Conservation (phyloP, 2,329 filamentous ascomycete genomes). For the Sporothrix pseudoabietina region DNA sequence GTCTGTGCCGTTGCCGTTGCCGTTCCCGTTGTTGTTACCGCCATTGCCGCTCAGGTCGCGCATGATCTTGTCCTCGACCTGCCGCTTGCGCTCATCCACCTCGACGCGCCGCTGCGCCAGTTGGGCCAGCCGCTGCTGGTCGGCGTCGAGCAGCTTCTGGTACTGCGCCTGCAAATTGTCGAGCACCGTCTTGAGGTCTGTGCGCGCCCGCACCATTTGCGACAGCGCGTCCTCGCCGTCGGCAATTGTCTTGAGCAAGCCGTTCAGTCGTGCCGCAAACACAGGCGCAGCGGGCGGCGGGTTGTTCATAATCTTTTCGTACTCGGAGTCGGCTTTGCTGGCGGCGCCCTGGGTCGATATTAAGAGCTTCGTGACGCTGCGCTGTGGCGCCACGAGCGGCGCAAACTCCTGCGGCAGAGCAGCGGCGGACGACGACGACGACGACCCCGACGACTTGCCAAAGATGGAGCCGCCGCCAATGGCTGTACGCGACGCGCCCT, state of each 20-base stretch:
- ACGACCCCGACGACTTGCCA: constrained; percentile 48
- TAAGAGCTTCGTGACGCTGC: constrained; percentile 71
- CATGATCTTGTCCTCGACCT: constrained; percentile 91
- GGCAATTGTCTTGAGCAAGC: constrained; percentile 84
- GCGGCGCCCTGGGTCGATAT: constrained; percentile 67
- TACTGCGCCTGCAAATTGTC: constrained; percentile 80
- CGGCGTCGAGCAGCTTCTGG: constrained; percentile 66
- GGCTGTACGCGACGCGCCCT: constrained; percentile 54
- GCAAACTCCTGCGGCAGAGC: constrained; percentile 72
- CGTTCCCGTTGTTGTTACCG: constrained; percentile 43
- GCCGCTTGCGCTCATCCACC: constrained; percentile 79
- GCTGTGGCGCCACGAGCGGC: constrained; percentile 72
- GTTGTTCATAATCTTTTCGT: constrained; percentile 66
- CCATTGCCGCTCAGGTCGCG: constrained; percentile 65
- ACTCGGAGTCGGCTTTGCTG: constrained; percentile 76
- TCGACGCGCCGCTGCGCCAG: constrained; percentile 67
- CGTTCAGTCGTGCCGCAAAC: constrained; percentile 84
- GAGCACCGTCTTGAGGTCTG: constrained; percentile 73
- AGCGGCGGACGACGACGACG: constrained; percentile 43
- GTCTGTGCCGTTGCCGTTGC: constrained; percentile 52
- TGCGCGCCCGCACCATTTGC: constrained; percentile 84
- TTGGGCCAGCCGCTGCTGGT: constrained; percentile 66
- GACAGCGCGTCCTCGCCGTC: constrained; percentile 86
- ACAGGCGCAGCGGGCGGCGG: constrained; percentile 76
- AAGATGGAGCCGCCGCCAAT: constrained; percentile 67